A percentile compares a stretch with the other conserved stretches of the same genome.
Evolutionary conservation across 2,329 filamentous ascomycete species (phyloP).

Genomic region (Aspergillus bombycis): DNA sequence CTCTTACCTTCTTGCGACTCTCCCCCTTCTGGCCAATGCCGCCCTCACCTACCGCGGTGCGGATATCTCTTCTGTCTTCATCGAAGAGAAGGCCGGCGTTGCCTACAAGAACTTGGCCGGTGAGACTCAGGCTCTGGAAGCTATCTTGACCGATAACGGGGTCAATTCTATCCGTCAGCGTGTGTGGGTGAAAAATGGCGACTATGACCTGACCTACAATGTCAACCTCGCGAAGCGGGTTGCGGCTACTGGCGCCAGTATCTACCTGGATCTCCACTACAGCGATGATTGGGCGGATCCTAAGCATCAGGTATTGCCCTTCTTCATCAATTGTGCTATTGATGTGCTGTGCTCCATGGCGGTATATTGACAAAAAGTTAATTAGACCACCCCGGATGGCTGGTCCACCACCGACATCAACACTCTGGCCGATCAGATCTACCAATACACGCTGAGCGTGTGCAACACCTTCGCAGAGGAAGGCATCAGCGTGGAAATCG

Average conservation of each 20-base stretch:
- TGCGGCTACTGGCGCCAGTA: conserved; percentile 62
- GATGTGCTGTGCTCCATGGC: background rate
- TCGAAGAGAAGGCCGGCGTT: conserved; percentile 65
- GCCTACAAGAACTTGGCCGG: conserved; percentile 63
- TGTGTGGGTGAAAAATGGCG: conserved; percentile 69
- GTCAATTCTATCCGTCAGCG: conserved; percentile 73
- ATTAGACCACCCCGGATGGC: conserved; percentile 58
- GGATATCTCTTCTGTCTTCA: conserved; percentile 69
- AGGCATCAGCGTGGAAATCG: conserved; percentile 61
- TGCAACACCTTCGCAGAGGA: conserved; percentile 63
- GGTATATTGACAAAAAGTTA: background rate
- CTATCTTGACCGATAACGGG: conserved; percentile 63
- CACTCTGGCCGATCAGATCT: conserved; percentile 63
- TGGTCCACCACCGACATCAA: conserved; percentile 64
- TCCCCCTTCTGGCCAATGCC: conserved; percentile 32
- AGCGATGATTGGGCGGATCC: conserved; percentile 75
- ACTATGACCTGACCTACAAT: conserved; percentile 73
- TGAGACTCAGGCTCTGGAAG: conserved; percentile 59
- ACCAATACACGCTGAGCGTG: conserved; percentile 69
- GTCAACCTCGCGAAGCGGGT: conserved; percentile 68
- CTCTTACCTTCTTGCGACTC: conserved; percentile 21
- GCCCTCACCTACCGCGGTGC: conserved; percentile 67
- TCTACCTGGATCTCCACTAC: conserved; percentile 68
- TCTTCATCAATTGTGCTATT: background rate
- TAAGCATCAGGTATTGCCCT: conserved; percentile 53